These are phyloP conservation scores for Ogataea sp. DNA, from an alignment of 805 yeast genomes.

Conservation along the genomic window DNA sequence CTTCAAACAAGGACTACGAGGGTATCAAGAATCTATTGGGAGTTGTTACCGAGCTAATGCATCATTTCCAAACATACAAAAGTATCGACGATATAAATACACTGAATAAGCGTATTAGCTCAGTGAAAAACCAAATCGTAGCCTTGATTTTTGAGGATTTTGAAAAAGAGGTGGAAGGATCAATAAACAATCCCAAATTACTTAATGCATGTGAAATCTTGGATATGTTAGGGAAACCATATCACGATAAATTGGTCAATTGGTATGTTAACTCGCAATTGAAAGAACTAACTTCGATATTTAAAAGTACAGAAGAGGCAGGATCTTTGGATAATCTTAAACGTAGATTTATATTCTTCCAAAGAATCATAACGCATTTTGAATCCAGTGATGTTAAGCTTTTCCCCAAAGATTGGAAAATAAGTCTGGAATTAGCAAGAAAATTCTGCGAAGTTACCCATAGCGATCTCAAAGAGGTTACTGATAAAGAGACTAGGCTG, in stretches of 20 bases:
- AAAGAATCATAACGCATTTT: constrained; percentile 50
- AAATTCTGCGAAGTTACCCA: constrained; percentile 63
- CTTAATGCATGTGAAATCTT: constrained; percentile 65
- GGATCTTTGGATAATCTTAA: constrained; percentile 85
- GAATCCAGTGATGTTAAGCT: constrained; percentile 40
- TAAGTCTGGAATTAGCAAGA: constrained; percentile 51
- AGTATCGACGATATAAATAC: constrained; percentile 74
- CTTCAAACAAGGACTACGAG: constrained; percentile 26
- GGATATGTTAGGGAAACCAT: constrained; percentile 51
- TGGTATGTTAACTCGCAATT: constrained; percentile 71
- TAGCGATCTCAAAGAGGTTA: constrained; percentile 51
- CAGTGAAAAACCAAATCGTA: constrained; percentile 51
- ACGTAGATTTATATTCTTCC: constrained; percentile 75
- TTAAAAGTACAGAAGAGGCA: constrained; percentile 81
- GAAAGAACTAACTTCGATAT: constrained; percentile 68
- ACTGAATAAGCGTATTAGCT: constrained; percentile 49
- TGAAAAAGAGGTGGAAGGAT: constrained; percentile 37
- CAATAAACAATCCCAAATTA: constrained; percentile 28
- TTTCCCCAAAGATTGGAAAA: constrained; percentile 71
- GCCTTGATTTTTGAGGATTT: constrained; percentile 72
- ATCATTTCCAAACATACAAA: constrained; percentile 70
- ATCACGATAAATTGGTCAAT: constrained; percentile 50
- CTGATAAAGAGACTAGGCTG: constrained; percentile 31
- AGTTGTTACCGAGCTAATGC: constrained; percentile 66
- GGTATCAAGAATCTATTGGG: constrained; percentile 55